Evolutionary conservation across 2,329 filamentous ascomycete species (phyloP), one percentile per base, ranked within the genome.

Genomic region (Talaromyces piceae): DNA sequence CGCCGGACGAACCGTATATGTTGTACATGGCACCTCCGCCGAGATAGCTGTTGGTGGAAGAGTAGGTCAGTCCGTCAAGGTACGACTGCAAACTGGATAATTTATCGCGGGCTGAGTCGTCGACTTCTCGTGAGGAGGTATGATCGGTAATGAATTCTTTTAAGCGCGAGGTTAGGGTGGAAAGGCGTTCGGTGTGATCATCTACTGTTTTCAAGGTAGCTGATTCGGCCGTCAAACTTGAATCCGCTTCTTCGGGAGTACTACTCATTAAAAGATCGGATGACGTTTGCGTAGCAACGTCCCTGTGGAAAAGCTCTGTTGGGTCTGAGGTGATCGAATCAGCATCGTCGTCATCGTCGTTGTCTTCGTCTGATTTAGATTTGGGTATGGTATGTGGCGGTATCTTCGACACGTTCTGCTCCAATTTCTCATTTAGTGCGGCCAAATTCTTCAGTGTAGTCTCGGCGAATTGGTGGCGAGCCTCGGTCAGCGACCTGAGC

Each of bases 281-380:
- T 2, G 74, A 75, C 2, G 82, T 84, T 59, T 85, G 81, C 0
- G 80, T 83, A 47, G 79, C 81, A 53, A 79, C 76, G 58, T 84
- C 81, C 27, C 81, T 75, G 62, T 83, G 79, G 63, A 80, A 85
- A 37, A 84, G 76, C 61, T 83, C 80, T 1, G 80, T 81, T 2
- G 80, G 79, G 57, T 84, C 81, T 11, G 78, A 81, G 50, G 70
- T 71, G 13, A 72, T 59, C 41, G 75, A 77, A 20, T 77, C 76
- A 12, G 60, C 61, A 41, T 80, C 49, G 52, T 58, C 52, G 23
- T 48, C 39, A 51, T 59, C 23, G 56, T 20, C 59, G 50, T 61
- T 48, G 56, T 65, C 50, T 4, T 61, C 60, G 18, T 59, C 55
- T 9, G 39, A 49, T 26, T 23, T 33, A 16, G 46, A 9, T 28